Conservation (phyloP, 2,329 filamentous ascomycete genomes). For the Xylariales sp. region DNA sequence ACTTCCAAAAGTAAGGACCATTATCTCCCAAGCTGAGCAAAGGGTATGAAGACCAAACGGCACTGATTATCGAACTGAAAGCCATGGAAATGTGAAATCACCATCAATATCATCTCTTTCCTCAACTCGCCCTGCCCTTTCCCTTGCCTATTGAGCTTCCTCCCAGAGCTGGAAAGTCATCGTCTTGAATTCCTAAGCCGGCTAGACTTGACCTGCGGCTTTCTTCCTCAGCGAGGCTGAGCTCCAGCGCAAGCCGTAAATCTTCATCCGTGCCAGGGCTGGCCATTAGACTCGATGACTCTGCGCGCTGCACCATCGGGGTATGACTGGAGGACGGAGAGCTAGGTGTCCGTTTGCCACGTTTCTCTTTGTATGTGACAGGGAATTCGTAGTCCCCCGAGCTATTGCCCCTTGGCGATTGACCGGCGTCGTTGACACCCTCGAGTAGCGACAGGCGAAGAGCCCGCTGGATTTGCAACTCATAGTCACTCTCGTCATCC, state of each 20-base stretch:
- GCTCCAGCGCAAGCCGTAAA: conserved; percentile 53
- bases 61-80: conserved; percentile 1
- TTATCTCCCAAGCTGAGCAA: background rate
- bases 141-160: conserved; percentile 20
- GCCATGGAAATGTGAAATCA: conserved; percentile 11
- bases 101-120: background rate
- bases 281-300: conserved; percentile 11
- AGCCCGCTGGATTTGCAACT: conserved; percentile 58
- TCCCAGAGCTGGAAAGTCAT: conserved; percentile 25
- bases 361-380: conserved; percentile 44
- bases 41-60: conserved; percentile 7
- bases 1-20: background rate
- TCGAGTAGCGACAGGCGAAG: conserved; percentile 59
- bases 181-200: conserved; percentile 12
- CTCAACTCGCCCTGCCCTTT: conserved; percentile 16
- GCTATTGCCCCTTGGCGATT: conserved; percentile 40
- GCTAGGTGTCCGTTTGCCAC: conserved; percentile 30
- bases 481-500: conserved; percentile 49
- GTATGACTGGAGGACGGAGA: conserved; percentile 34
- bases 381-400: conserved; percentile 47
- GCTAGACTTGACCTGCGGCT: conserved; percentile 23
- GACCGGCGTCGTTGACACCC: conserved; percentile 41
- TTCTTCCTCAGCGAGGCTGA: conserved; percentile 55
- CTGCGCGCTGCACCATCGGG: conserved; percentile 24
- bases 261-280: conserved; percentile 44